A percentile compares a stretch with the other conserved stretches of the same genome.
Conservation (phyloP, 495 filamentous ascomycete species). For the Xylaria palmicola region DNA sequence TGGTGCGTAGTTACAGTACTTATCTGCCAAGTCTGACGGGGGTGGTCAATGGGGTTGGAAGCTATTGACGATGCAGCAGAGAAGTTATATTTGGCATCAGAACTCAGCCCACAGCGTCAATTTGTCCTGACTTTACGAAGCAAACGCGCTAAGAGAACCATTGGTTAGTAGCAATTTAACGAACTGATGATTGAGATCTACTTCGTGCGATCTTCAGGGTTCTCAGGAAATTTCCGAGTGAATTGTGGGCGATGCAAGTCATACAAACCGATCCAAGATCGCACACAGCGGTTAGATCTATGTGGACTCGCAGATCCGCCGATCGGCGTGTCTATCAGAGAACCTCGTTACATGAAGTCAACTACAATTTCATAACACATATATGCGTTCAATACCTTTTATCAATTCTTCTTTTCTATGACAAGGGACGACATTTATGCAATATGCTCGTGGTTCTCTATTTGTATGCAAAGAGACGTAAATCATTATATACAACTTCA, state of each 20-base stretch:
- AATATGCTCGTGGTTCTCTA: background rate
- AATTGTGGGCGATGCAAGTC: background rate
- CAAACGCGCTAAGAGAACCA: background rate
- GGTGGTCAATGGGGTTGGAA: too few species aligned
- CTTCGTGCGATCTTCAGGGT: background rate
- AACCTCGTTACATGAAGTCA: too few species aligned
- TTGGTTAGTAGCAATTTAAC: too few species aligned
- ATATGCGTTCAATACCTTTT: too few species aligned
- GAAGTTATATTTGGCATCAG: too few species aligned
- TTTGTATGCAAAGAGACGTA: too few species aligned
- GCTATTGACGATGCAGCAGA: too few species aligned
- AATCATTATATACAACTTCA: constrained; percentile 6
- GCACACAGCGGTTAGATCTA: background rate
- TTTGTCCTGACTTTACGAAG: background rate
- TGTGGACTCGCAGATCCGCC: background rate
- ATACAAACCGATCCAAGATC: background rate
- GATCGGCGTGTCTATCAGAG: background rate
- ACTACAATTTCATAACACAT: too few species aligned
- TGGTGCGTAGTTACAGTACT: too few species aligned
- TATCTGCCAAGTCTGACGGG: too few species aligned
- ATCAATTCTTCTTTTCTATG: background rate
- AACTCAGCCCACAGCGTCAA: too few species aligned
- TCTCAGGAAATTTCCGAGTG: background rate
- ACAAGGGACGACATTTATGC: background rate
- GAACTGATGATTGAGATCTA: background rate